Base-by-base conservation (phyloP, 1,284 basidiomycete species). In the Apiotrichum gracile region DNA sequence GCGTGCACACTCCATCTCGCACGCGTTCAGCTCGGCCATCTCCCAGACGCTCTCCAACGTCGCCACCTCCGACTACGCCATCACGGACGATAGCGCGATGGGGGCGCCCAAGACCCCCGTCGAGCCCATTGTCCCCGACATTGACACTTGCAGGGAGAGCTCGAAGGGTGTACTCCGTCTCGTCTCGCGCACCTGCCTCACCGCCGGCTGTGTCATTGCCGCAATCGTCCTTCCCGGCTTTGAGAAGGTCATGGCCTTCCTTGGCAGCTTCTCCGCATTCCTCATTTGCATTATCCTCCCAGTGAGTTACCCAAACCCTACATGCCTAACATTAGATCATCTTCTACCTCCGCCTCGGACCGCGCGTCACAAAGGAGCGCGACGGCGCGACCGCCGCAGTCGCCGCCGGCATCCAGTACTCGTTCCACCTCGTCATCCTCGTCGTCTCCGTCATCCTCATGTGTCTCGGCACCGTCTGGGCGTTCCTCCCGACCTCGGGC, bases 201-300 rank as follows among this genome's bases (percentile, higher is more conserved):
- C 72, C 6, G 65, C 64, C 2, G 43, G 64, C 13, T 69, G 67
- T 45, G 59, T 61, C 0, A 54, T 51, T 5, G 65, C 66, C 1
- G 69, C 72, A 14, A 61, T 76, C 21, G 47, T 62, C 21, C 54
- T 75, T 22, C 72, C 74, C 13, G 70, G 68, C 10, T 75, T 73
- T 83, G 61, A 86, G 60, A 82, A 85, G 22, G 82, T 92, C 69
- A 93, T 97, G 89, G 87, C 87, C 14, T 90, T 93, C 70, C 77
- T 94, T 34, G 91, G 92, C 5, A 85, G 85, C 29, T 92, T 91
- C 71, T 83, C 86, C 34, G 86, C 90, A 0, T 93, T 93, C 68
- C 76, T 87, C 61, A 82, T 91, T 31, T 88, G 86, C 62, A 83
- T 90, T 42, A 86, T 91, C 63, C 83, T 88, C 1, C 89, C 89